These are phyloP conservation scores for Solanum hybrid DNA, from an alignment of 305 asterid species.

Conservation along the genomic window DNA sequence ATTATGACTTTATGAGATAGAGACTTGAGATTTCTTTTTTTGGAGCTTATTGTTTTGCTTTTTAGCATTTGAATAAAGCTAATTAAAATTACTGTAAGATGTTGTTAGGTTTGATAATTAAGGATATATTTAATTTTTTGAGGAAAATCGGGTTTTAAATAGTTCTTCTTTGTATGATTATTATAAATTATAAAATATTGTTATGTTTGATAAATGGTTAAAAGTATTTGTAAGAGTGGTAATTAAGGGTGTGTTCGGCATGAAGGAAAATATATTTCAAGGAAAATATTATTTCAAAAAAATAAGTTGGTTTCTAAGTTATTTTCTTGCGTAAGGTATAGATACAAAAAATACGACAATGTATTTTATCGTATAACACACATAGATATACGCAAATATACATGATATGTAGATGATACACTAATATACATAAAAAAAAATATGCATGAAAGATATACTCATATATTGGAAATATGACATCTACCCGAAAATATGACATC, in stretches of 20 bases:
- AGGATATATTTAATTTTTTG: not conserved
- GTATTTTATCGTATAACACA: not conserved
- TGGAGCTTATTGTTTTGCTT: slow-evolving; percentile 6
- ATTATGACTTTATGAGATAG: not conserved
- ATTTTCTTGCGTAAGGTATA: too few species aligned
- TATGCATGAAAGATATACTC: not conserved
- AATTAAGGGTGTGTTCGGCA: not conserved
- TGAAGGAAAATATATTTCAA: not conserved
- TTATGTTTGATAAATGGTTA: not conserved
- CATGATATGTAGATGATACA: not conserved
- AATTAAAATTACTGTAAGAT: not conserved
- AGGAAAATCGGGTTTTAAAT: not conserved
- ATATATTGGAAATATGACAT: not conserved
- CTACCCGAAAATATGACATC: not conserved
- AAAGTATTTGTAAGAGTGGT: not conserved
- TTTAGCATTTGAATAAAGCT: slow-evolving; percentile 5
- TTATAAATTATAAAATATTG: not conserved
- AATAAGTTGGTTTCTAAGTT: too few species aligned
- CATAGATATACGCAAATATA: not conserved
- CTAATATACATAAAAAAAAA: not conserved
- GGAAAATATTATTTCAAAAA: too few species aligned
- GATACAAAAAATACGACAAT: not conserved
- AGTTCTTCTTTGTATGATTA: not conserved
- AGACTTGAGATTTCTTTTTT: not conserved
- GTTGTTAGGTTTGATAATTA: not conserved